Conservation (phyloP, 2,329 filamentous ascomycete species). For the Penicillium frequentans region DNA sequence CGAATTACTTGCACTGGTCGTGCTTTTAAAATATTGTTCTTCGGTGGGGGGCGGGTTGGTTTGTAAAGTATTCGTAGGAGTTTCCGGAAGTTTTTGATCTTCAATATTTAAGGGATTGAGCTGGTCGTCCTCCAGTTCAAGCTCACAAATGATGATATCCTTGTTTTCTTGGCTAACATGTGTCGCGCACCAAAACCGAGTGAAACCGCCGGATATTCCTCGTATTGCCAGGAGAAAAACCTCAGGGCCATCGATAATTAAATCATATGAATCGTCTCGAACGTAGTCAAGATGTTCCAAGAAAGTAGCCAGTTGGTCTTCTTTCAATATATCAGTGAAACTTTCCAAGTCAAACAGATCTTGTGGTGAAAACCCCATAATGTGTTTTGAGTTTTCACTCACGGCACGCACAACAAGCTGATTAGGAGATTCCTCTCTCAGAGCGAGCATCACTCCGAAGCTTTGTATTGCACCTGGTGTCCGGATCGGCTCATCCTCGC, state of each 20-base stretch:
- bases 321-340: slow-evolving; percentile 78
- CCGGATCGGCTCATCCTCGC: slow-evolving; percentile 89
- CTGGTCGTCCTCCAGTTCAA: slow-evolving; percentile 82
- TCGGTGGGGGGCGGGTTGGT: slow-evolving; percentile 59
- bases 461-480: slow-evolving; percentile 77
- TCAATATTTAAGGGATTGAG: slow-evolving; percentile 43
- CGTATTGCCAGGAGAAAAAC: slow-evolving; percentile 78
- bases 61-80: slow-evolving; percentile 9
- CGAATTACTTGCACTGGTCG: slow-evolving; percentile 71
- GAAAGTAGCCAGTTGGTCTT: slow-evolving; percentile 80
- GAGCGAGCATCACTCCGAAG: slow-evolving; percentile 74
- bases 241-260: slow-evolving; percentile 74
- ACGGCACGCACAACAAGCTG: slow-evolving; percentile 69
- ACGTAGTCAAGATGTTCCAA: slow-evolving; percentile 88
- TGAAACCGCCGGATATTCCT: slow-evolving; percentile 53
- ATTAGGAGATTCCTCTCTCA: slow-evolving; percentile 65
- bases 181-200: slow-evolving; percentile 84
- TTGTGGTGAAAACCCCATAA: slow-evolving; percentile 75
- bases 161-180: slow-evolving; percentile 70
- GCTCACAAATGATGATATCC: slow-evolving; percentile 79
- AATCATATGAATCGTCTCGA: slow-evolving; percentile 75
- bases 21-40: slow-evolving; percentile 74
- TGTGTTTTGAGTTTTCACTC: slow-evolving; percentile 74
- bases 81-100: slow-evolving; percentile 13
- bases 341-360: slow-evolving; percentile 72